Evolutionary conservation across 306 rosid species (phyloP).

Genomic region (Castanospermum australe): DNA sequence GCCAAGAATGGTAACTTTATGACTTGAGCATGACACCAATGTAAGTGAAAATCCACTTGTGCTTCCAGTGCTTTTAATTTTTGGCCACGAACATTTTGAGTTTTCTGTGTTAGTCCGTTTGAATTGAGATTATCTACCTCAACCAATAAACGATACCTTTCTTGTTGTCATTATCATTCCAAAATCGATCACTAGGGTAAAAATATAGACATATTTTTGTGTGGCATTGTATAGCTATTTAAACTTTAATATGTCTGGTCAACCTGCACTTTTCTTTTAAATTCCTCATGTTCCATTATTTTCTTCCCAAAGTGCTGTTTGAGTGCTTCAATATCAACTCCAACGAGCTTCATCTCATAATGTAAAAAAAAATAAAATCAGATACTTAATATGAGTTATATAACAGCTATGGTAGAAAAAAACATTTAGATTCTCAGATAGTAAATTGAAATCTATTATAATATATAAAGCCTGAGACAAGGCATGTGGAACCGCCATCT

Average conservation of each 20-base stretch:
- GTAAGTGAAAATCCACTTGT: conserved; percentile 48
- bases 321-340: conserved; percentile 58
- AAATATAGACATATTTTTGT: background rate
- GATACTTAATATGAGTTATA: no score
- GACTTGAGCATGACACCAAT: conserved; percentile 14
- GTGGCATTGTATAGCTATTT: background rate
- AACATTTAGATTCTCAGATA: no score
- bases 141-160: conserved; percentile 63
- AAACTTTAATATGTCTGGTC: conserved; percentile 18
- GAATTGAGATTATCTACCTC: conserved; percentile 70
- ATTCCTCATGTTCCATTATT: conserved; percentile 74
- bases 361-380: conserved; percentile 34
- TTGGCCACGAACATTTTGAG: conserved; percentile 55
- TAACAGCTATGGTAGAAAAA: no score
- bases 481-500: no score
- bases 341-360: conserved; percentile 75
- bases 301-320: conserved; percentile 70
- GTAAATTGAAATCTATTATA: no score
- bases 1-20: conserved; percentile 11
- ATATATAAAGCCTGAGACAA: no score
- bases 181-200: conserved; percentile 31
- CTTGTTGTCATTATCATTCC: conserved; percentile 51
- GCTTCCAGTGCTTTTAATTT: conserved; percentile 65
- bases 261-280: conserved; percentile 78
- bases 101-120: conserved; percentile 52